Base-by-base conservation (phyloP, 768 basidiomycete genomes). In the Neoboletus subvelutipes region DNA sequence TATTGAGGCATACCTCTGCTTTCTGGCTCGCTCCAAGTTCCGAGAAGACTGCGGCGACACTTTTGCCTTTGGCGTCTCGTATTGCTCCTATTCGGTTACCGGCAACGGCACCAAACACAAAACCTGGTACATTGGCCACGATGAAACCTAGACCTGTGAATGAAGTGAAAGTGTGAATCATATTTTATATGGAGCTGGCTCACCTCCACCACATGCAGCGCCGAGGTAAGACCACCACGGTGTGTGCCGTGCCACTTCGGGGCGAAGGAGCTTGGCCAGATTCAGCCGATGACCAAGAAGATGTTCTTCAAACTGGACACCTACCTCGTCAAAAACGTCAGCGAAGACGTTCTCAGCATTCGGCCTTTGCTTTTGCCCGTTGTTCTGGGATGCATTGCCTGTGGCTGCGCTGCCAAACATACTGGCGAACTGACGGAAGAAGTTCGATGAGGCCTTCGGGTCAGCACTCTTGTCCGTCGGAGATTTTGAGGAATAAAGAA, bases 51-150 rank as follows among this genome's bases (percentile, higher is more conserved):
- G 88, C 81, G 3, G 90, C 93, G 24, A 98, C 94, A 59, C 88
- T 89, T 80, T 92, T 93, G 11, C 94, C 90, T 76, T 98, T 98
- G 4, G 94, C 94, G 67, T 98, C 94, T 55, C 94, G 79, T 46
- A 98, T 79, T 4, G 94, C 92, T 42, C 94, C 94, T 29, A 97
- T 74, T n/a, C 92, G 78, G 68, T 94, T 96, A 1, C 94, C 94
- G 0, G 92, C 91, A 62, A 87, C 82, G 3, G 88, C 91, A 50
- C 94, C 94, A 20, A 94, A 79, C 76, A 94, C 81, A 15, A 92
- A 77, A 8, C 94, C 94, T 10, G 94, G 94, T 1, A 94, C 66
- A 65, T 95, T 97, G 26, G 86, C 94, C 28, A 85, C 83, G 64
- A 73, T 76, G 52, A 72, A 64, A 28, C 71, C 71, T 43, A 72